Base-by-base conservation (phyloP, 2,329 filamentous ascomycete species). In the Scopulariopsis brevicaulis region DNA sequence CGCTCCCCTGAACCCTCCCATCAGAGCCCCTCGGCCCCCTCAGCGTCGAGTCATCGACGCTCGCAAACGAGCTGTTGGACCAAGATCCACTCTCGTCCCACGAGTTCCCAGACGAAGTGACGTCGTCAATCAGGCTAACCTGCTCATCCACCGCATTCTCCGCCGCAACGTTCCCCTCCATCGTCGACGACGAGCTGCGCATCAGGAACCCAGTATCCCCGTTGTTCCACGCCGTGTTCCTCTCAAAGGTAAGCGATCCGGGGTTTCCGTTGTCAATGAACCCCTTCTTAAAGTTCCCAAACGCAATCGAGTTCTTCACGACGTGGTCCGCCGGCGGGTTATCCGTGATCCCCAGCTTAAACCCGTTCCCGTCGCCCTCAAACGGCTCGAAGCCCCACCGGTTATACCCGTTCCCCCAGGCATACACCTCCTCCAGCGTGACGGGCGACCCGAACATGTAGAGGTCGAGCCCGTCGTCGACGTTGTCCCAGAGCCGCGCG, bases 221-320 rank as follows among this genome's bases (percentile, higher is more conserved):
- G 53, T 77, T 77, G 46, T 73, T 73, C 71, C 73, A 77, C 5
- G 74, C 74, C 37, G 74, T 76, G 64, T 75, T 76, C 34, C 73
- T 65, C 59, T 70, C 67, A 28, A 77, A 63, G 3, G 66, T 66
- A 35, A 77, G 64, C 24, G 65, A 65, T 1, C 74, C 74, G 0
- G 73, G 68, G 62, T 77, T 73, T 3, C 68, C 68, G 60, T 77
- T 77, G 58, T 77, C 74, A 48, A 72, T 75, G 63, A 77, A 77
- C 1, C 74, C 74, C 58, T 75, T 73, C 28, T 68, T 68, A 32
- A 68, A 66, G 62, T 77, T 77, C 20, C 61, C 59, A 59, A 74
- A 77, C 2, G 74, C 70, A 10, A 75, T 74, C 58, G 64, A 72
- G 64, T 77, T 76, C 25, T 68, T 67, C 24, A 76, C 61, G 12